Percentiles rank a stretch among this genome's conserved stretches.
phyloP scores from a whole-genome alignment of 1,284 basidiomycete genomes.

The Pascua sp. region DNA sequence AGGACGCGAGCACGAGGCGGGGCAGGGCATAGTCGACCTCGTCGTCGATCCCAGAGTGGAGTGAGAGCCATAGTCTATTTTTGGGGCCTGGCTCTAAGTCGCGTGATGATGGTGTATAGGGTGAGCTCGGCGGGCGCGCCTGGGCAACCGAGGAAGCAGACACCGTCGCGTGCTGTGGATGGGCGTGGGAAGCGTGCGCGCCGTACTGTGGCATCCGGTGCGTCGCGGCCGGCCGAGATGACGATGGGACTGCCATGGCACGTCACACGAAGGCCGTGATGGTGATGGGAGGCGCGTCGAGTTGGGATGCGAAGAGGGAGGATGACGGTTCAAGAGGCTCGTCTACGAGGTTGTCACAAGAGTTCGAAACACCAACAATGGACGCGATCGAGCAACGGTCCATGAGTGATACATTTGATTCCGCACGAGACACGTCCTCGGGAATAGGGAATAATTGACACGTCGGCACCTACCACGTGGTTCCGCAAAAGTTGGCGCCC shows the following conservation, averaged over 20 bases:
- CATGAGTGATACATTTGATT: constrained; percentile 9
- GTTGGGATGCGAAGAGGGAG: constrained; percentile 10
- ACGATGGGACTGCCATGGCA: constrained; percentile 17
- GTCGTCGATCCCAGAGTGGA: constrained; percentile 31
- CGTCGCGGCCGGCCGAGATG: constrained; percentile 13
- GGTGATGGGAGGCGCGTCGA: background rate
- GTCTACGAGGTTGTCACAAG: background rate
- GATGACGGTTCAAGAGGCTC: constrained; percentile 3
- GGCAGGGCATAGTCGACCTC: constrained; percentile 47
- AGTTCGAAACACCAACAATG: background rate
- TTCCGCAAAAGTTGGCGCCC: constrained; percentile 14
- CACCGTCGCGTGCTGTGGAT: constrained; percentile 3
- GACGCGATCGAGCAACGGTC: background rate
- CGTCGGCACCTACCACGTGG: constrained; percentile 1
- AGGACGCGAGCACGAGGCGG: constrained; percentile 34
- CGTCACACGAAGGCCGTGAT: background rate
- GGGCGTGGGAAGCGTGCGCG: background rate
- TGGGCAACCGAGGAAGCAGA: background rate
- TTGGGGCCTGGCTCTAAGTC: constrained; percentile 30
- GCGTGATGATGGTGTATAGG: constrained; percentile 23
- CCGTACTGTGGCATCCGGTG: background rate
- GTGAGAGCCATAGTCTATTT: constrained; percentile 38
- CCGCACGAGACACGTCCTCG: background rate
- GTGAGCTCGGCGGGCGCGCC: constrained; percentile 10
- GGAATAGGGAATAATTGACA: background rate